These are phyloP conservation scores for Sporisorium scitamineum DNA, from an alignment of 1,284 basidiomycete species.

Conservation along the genomic window DNA sequence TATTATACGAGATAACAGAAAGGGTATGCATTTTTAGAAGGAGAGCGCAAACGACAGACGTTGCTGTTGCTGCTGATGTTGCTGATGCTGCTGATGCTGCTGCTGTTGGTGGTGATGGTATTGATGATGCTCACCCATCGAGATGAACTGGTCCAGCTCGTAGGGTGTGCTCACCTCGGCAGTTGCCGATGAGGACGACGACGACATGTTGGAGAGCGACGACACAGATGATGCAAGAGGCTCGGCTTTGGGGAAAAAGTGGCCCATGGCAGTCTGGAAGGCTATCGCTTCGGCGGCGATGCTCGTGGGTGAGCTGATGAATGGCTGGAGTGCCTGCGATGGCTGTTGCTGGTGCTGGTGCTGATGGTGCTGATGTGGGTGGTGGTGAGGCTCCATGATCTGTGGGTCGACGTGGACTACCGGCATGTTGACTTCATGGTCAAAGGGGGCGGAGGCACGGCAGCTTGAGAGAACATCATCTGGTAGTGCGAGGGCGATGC, in stretches of 20 bases:
- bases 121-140: constrained; percentile 11
- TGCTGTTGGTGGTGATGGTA: constrained; percentile 3
- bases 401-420: constrained; percentile 20
- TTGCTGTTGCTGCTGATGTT: constrained; percentile 1
- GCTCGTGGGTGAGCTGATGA: constrained; percentile 18
- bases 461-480: constrained; percentile 17
- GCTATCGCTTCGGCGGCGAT: constrained; percentile 31
- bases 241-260: constrained; percentile 45
- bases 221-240: constrained; percentile 13
- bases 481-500: constrained; percentile 33
- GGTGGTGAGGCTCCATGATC: constrained; percentile 17
- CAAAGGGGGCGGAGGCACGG: neutral
- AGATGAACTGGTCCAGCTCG: constrained; percentile 36
- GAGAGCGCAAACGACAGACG: constrained; percentile 13
- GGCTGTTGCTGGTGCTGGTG: constrained; percentile 6
- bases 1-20: neutral
- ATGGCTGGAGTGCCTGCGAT: constrained; percentile 4
- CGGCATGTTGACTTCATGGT: neutral
- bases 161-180: constrained; percentile 26
- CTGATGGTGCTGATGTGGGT: constrained; percentile 1
- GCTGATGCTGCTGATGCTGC: constrained; percentile 15
- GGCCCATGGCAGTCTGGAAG: constrained; percentile 44
- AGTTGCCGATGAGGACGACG: constrained; percentile 9
- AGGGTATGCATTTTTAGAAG: constrained; percentile 11
- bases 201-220: constrained; percentile 22